Evolutionary conservation across 83 land plant species (phyloP).

Genomic region (Picea abies): DNA sequence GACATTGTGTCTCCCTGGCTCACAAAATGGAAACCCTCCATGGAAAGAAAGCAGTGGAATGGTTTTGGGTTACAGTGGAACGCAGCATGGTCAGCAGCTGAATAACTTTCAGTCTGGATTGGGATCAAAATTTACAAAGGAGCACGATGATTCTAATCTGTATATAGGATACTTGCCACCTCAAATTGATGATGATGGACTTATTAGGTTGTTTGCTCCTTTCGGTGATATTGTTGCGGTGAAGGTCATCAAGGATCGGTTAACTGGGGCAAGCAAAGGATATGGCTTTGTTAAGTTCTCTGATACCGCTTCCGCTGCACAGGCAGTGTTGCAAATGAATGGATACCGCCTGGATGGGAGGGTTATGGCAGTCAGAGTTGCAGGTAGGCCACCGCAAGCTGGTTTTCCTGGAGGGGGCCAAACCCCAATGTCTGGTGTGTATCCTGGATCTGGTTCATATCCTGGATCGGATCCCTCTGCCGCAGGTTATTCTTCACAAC

Average conservation of each 20-base stretch:
- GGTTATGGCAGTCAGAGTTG: conserved; percentile 48
- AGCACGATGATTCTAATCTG: conserved; percentile 49
- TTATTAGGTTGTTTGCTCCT: conserved; percentile 50
- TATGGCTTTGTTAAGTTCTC: conserved; percentile 69
- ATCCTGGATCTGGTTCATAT: neutral
- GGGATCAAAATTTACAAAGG: conserved; percentile 28
- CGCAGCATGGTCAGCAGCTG: neutral
- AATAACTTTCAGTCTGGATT: neutral
- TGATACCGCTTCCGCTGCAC: conserved; percentile 36
- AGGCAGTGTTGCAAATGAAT: conserved; percentile 48
- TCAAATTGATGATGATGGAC: conserved; percentile 39
- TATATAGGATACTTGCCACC: conserved; percentile 60
- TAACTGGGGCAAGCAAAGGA: conserved; percentile 61
- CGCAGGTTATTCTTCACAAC: conserved; percentile 31
- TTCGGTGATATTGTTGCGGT: conserved; percentile 44
- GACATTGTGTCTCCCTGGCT: conserved; percentile 20
- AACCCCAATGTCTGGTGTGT: neutral
- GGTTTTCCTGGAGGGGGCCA: conserved; percentile 16
- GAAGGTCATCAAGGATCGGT: conserved; percentile 56
- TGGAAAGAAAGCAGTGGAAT: conserved; percentile 38
- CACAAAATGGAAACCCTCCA: conserved; percentile 39
- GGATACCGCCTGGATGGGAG: conserved; percentile 60
- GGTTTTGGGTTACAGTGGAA: neutral
- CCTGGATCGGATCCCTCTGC: neutral
- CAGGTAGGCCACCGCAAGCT: conserved; percentile 40